Evolutionary conservation across 352 stramenopile species (phyloP), one percentile per base, ranked within the genome.

Genomic region (Globisporangium alternatum): DNA sequence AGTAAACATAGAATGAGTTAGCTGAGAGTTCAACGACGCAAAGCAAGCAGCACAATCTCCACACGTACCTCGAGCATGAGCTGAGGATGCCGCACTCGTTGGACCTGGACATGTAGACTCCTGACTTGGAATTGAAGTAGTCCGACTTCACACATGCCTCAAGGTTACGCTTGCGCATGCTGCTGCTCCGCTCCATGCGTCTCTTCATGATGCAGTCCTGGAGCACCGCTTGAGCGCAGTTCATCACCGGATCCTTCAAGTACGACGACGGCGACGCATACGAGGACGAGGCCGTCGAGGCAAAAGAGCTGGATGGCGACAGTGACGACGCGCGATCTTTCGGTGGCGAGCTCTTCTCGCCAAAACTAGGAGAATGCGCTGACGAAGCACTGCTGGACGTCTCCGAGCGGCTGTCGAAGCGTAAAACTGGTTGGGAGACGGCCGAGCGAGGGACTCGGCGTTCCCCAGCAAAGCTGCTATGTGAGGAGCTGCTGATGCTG

Each of bases 181-280:
- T 87, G 56, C 66, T 85, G 56, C 65, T 85, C 35, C 78, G 71
- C 39, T 89, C 75, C 59, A 83, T 74, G 62, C 82, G 67, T 12
- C 78, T 75, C 59, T 83, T 81, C 58, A 80, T 77, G 28, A 89
- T 84, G 62, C 82, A 93, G 48, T 93, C 82, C 62, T 91, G 74
- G 31, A 91, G 43, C 37, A 93, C 80, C 15, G 80, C 82, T 7
- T 79, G 71, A 19, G 85, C 81, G 35, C 85, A 91, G 17, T 74
- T 78, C 33, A 81, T 76, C 17, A 93, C 66, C 8, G 81, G 80
- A 48, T 90, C 82, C 10, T 76, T 74, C 44, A 74, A 72, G 51
- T 76, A 76, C 44, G 76, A 67, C 35, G 74, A 60, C 41, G 75
- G 80, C 35, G 64, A 72, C n/a, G 74, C 78, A 7, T 70, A 80